phyloP scores from a whole-genome alignment of 805 yeast species.

The Komagataella kurtzmanii region DNA sequence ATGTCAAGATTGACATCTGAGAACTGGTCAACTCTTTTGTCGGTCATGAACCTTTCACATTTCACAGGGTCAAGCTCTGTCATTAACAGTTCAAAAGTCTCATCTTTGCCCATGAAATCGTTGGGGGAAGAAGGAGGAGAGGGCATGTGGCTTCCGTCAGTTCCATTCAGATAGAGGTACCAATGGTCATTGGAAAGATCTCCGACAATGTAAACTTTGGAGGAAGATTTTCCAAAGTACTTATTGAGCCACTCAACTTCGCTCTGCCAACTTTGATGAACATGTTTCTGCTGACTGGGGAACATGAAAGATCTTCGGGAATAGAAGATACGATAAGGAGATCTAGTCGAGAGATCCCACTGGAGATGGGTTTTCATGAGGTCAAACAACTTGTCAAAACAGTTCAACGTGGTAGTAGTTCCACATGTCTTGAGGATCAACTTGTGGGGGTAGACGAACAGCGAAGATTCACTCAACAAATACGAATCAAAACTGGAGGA shows the following conservation, averaged over 20 bases:
- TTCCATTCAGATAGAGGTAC: slow-evolving; percentile 69
- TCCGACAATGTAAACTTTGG: slow-evolving; percentile 66
- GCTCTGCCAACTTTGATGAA: slow-evolving; percentile 76
- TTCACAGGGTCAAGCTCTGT: slow-evolving; percentile 54
- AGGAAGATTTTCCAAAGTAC: slow-evolving; percentile 46
- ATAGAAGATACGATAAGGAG: slow-evolving; percentile 60
- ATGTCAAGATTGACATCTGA: slow-evolving; percentile 27
- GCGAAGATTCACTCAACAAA: slow-evolving; percentile 75
- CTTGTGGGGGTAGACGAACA: slow-evolving; percentile 82
- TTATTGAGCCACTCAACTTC: slow-evolving; percentile 62
- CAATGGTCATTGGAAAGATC: slow-evolving; percentile 75
- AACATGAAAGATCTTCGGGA: slow-evolving; percentile 90
- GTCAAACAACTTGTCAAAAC: slow-evolving; percentile 53
- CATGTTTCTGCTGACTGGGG: slow-evolving; percentile 69
- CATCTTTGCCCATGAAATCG: slow-evolving; percentile 16
- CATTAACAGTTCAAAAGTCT: slow-evolving; percentile 85
- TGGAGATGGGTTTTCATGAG: slow-evolving; percentile 26
- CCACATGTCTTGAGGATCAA: slow-evolving; percentile 90
- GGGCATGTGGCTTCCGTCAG: slow-evolving; percentile 3
- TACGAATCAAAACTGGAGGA: slow-evolving; percentile 65
- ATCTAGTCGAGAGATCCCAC: slow-evolving; percentile 19
- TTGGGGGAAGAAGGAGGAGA: slow-evolving; percentile 2
- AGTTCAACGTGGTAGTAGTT: slow-evolving; percentile 79
- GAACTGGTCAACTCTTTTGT: slow-evolving; percentile 16
- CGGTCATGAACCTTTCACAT: slow-evolving; percentile 39